Evolutionary conservation across 331 rosid genomes (phyloP).

Genomic region (Quercus tomentella): DNA sequence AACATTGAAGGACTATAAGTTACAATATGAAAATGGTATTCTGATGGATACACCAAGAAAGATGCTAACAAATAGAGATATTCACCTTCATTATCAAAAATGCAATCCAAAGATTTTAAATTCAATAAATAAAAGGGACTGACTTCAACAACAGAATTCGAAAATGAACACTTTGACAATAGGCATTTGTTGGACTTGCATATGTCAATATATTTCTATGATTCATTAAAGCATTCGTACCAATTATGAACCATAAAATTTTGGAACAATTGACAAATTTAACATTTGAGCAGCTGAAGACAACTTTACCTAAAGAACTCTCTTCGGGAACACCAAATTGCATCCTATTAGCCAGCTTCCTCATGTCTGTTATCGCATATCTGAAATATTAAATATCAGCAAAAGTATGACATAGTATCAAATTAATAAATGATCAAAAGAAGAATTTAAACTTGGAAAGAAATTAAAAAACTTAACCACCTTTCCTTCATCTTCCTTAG

Average conservation of each 20-base stretch:
- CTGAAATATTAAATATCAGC: conserved; percentile 37
- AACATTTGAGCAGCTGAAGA: not conserved
- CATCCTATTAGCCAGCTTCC: conserved; percentile 95
- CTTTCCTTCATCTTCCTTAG: conserved; percentile 98
- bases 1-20: not conserved
- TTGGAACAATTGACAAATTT: not conserved
- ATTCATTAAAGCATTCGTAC: not conserved
- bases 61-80: not conserved
- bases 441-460: not conserved
- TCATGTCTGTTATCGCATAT: conserved; percentile 92
- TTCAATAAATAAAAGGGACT: not conserved
- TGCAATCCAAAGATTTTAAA: not conserved
- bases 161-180: not conserved
- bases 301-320: conserved; percentile 74
- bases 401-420: not conserved
- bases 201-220: not conserved
- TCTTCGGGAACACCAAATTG: conserved; percentile 94
- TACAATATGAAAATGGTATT: not conserved
- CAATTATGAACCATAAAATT: not conserved
- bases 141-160: not conserved
- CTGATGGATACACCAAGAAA: not conserved
- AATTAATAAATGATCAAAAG: not conserved
- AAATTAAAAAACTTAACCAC: conserved; percentile 24
- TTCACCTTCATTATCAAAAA: not conserved
- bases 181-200: not conserved